Base-by-base conservation (phyloP, 75 land plant genomes). In the Cupressus sempervirens region DNA sequence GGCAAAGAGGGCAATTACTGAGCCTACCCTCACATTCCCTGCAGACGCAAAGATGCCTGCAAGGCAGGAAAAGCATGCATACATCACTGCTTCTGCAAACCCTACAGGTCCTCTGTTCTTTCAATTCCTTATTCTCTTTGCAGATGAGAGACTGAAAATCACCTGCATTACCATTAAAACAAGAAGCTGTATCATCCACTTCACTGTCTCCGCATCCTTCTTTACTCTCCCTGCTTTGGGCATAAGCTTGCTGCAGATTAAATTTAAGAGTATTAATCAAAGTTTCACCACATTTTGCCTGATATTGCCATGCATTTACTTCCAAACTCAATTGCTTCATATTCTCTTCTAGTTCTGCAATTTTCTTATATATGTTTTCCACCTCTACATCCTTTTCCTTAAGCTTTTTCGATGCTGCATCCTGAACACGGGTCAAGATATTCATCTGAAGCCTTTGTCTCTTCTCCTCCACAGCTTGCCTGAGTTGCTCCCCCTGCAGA, bases 141-240 rank as follows among this genome's bases (percentile, higher is more conserved):
- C 45, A 84, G 45, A 74, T 74, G 35, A 92, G 79, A 13, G 89
- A 43, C 12, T 90, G 92, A 45, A 90, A 87, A 76, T 88, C 93
- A 80, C 86, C 62, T 70, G 87, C 83, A 20, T 45, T 84, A 30
- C 35, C 83, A 85, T 87, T 92, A 85, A 90, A 90, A 88, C 93
- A 92, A 72, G 97, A 95, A 35, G 93, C 95, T 7, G 97, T 92
- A 77, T 95, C 97, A 82, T 95, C 95, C 0, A 89, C 94, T 86
- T 93, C 97, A 56, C 94, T 94, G 72, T 95, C 95, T 18, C 97
- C 97, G 86, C 92, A 90, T 18, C 97, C 95, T 88, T 97, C 99
- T 82, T 89, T 93, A 56, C 89, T 88, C 82, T 94, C 98, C 83
- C 90, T 88, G 83, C 89, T 88, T 72, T 91, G 92, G 34, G 92